phyloP scores from a whole-genome alignment of 441 rosid species.

The Syzygium malaccense region DNA sequence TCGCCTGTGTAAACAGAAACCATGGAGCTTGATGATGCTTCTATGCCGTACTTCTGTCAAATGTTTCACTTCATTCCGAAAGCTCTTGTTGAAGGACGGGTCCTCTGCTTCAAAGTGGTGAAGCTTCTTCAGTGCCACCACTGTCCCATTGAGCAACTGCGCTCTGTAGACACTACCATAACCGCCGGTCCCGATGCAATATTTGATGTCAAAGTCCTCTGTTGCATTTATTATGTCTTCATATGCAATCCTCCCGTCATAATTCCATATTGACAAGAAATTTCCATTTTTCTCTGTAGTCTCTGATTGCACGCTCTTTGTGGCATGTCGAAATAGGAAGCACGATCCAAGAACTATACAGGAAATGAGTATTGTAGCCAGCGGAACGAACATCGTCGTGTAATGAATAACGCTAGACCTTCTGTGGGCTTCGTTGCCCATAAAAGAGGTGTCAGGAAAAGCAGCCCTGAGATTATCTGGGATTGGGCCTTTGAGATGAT shows the following conservation, averaged over 20 bases:
- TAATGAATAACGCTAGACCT: neutral
- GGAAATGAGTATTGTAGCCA: neutral
- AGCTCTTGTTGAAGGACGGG: neutral
- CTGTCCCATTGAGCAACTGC: neutral
- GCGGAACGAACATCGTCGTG: rapidly evolving
- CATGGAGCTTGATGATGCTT: neutral
- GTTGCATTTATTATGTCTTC: neutral
- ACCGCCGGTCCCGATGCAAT: neutral
- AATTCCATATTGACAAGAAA: neutral
- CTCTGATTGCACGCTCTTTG: neutral
- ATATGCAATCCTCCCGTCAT: neutral
- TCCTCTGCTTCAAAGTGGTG: neutral
- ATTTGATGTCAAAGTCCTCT: neutral
- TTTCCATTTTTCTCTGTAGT: neutral
- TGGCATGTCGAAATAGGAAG: neutral
- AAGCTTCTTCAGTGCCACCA: neutral
- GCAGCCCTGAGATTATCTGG: rapidly evolving
- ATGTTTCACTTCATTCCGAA: neutral
- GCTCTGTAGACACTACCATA: neutral
- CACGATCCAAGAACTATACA: too few relatives aligned
- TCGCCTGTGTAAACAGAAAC: neutral
- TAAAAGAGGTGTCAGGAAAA: neutral
- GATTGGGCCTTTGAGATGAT: neutral
- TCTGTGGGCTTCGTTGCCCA: neutral
- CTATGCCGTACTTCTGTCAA: neutral